Evolutionary conservation across 768 basidiomycete species (phyloP).

Genomic region (Dentipellis sp.): DNA sequence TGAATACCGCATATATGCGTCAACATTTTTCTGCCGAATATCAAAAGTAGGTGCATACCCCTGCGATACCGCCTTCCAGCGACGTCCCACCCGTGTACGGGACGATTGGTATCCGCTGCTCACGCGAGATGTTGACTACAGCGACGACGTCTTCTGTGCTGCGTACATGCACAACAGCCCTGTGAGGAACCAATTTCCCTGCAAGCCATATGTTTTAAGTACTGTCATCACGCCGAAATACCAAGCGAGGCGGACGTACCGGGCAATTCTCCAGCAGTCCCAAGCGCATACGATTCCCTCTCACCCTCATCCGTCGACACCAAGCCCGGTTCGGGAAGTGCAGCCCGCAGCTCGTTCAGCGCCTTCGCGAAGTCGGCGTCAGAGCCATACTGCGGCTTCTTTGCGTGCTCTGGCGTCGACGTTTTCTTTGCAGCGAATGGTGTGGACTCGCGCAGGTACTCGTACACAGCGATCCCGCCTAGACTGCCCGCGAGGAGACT

Average conservation of each 20-base stretch:
- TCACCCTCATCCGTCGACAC: background rate
- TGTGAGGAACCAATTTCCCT: slow-evolving; percentile 5
- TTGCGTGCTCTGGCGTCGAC: background rate
- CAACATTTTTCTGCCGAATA: too few species aligned
- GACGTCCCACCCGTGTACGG: slow-evolving; percentile 83
- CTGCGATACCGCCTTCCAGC: slow-evolving; percentile 79
- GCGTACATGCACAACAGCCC: slow-evolving; percentile 43
- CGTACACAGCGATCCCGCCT: too few species aligned
- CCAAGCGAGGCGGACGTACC: background rate
- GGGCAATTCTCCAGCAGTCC: background rate
- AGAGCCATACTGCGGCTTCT: background rate
- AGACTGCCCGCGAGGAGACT: too few species aligned
- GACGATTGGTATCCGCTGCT: slow-evolving; percentile 66
- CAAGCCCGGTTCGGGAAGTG: background rate
- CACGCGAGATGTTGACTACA: slow-evolving; percentile 66
- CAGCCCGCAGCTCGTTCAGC: background rate
- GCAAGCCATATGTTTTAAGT: background rate
- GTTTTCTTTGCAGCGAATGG: too few species aligned
- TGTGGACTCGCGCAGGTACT: too few species aligned
- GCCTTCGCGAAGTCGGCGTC: background rate
- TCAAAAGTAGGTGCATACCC: slow-evolving; percentile 30
- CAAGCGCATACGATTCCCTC: background rate
- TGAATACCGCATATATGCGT: slow-evolving; percentile 7
- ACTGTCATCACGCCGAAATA: background rate
- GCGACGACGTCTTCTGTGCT: slow-evolving; percentile 78